phyloP scores from a whole-genome alignment of 371 early-diverging fungal genomes.

The Syncephalastrum racemosum region DNA sequence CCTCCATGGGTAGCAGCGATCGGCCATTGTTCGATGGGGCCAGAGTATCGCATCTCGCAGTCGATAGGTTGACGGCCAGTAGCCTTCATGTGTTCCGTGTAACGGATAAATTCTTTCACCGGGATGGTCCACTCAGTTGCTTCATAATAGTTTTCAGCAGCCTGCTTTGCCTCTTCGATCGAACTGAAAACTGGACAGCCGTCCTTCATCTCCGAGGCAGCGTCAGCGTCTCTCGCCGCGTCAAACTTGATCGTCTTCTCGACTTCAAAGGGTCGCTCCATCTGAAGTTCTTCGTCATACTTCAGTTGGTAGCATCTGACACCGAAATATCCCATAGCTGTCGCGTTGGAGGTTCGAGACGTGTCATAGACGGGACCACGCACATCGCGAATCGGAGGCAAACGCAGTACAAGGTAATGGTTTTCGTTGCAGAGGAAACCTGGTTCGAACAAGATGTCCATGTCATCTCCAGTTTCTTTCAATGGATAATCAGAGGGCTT shows the following conservation, averaged over 20 bases:
- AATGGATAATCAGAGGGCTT: neutral
- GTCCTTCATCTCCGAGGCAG: too few species aligned
- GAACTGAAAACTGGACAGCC: too few species aligned
- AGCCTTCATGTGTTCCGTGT: constrained; percentile 1
- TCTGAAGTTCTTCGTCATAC: constrained; percentile 3
- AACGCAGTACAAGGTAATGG: constrained; percentile 3
- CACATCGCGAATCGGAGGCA: neutral
- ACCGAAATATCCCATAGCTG: too few species aligned
- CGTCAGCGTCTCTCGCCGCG: too few species aligned
- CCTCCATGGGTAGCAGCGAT: constrained; percentile 1
- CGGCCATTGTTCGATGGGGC: constrained; percentile 3
- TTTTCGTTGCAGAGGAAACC: constrained; percentile 4
- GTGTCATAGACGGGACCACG: too few species aligned
- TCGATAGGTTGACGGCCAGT: constrained; percentile 4
- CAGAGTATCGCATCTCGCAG: constrained; percentile 4
- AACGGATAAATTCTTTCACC: neutral
- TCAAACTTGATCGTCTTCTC: neutral
- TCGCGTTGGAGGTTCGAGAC: too few species aligned
- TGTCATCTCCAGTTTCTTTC: neutral
- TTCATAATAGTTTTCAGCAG: neutral
- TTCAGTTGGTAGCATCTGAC: neutral
- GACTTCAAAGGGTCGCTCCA: constrained; percentile 2
- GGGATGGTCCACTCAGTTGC: constrained; percentile 2
- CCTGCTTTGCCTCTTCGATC: too few species aligned
- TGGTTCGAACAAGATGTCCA: constrained; percentile 1